Evolutionary conservation across 345 rosid species (phyloP).

Genomic region (Eucalyptus virginea): DNA sequence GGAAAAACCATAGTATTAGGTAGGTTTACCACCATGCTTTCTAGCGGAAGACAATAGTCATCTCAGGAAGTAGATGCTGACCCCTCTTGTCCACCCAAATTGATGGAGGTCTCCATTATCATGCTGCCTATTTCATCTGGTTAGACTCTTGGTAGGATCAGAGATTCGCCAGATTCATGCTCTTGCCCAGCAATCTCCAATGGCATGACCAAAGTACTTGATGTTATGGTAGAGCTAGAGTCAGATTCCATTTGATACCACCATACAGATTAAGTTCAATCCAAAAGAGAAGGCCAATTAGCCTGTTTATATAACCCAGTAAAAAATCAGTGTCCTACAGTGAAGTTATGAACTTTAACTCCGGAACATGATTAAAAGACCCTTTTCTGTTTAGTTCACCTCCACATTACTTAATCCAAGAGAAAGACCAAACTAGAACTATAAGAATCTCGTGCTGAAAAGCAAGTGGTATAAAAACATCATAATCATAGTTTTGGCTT

Average conservation of each 20-base stretch:
- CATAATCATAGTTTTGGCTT: neutral
- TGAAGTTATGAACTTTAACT: neutral
- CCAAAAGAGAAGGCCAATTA: neutral
- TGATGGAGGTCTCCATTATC: neutral
- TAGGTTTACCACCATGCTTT: neutral
- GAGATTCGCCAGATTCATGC: neutral
- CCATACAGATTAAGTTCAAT: neutral
- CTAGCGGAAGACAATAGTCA: neutral
- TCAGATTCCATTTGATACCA: neutral
- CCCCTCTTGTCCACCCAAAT: neutral
- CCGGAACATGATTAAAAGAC: neutral
- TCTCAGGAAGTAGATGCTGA: neutral
- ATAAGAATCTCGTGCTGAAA: neutral
- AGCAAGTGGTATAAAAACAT: neutral
- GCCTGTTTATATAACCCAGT: neutral
- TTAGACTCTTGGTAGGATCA: neutral
- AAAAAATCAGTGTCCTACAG: neutral
- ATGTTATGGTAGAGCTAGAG: neutral
- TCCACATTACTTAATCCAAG: neutral
- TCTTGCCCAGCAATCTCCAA: neutral
- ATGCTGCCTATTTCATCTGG: neutral
- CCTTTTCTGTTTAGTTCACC: neutral
- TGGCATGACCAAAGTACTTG: neutral
- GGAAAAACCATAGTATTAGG: neutral
- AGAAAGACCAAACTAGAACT: neutral